Conservation (phyloP, 148 eudicot species). For the Cornus florida region DNA sequence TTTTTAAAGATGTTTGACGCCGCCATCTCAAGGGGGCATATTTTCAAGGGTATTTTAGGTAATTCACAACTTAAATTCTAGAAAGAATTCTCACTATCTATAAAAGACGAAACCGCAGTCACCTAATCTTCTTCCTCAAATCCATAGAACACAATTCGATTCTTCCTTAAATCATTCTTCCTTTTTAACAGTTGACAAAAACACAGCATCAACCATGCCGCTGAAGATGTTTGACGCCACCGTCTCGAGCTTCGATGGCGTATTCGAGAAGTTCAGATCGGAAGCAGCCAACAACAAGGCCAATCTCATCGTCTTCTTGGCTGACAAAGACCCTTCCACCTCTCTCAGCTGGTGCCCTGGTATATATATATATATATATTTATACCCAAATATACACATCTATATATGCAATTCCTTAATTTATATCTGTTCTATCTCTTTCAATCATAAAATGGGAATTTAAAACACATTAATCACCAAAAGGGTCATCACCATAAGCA, state of each 20-base stretch:
- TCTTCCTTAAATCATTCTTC: too few relatives aligned
- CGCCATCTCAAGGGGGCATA: too few relatives aligned
- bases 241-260: slow-evolving; percentile 45
- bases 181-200: too few relatives aligned
- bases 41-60: too few relatives aligned
- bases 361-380: slow-evolving; percentile 15
- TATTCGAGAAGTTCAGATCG: slow-evolving; percentile 49
- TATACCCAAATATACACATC: not conserved
- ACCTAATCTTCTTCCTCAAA: too few relatives aligned
- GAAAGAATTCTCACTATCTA: too few relatives aligned
- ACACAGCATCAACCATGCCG: slow-evolving; percentile 36
- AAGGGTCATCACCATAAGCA: not conserved
- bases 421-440: not conserved
- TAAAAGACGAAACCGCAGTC: too few relatives aligned
- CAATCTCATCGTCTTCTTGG: slow-evolving; percentile 83
- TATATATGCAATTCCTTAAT: not conserved
- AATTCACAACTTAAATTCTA: too few relatives aligned
- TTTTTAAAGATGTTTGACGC: too few relatives aligned
- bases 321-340: slow-evolving; percentile 80
- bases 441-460: not conserved
- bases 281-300: slow-evolving; percentile 67
- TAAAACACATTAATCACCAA: too few relatives aligned
- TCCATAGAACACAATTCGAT: too few relatives aligned
- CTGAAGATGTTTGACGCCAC: slow-evolving; percentile 67
- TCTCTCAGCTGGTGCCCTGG: slow-evolving; percentile 94